Conservation (phyloP, 1,284 basidiomycete species). For the Pseudozyma pruni region DNA sequence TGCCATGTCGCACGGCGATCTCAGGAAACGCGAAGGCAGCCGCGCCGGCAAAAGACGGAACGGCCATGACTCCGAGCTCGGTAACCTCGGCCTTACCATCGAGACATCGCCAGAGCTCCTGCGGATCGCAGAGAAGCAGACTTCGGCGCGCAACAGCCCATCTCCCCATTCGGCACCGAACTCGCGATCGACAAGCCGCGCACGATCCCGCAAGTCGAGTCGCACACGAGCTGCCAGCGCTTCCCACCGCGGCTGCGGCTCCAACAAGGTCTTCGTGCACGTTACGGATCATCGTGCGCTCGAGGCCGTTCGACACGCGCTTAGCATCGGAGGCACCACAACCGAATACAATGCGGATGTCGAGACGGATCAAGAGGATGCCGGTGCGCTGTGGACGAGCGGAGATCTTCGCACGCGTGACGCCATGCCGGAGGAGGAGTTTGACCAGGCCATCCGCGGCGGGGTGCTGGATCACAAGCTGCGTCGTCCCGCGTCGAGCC, state of each 20-base stretch:
- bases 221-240: conserved; percentile 21
- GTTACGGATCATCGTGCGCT: conserved; percentile 58
- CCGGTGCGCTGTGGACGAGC: conserved; percentile 27
- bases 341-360: conserved; percentile 46
- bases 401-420: conserved; percentile 19
- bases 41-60: conserved; percentile 12
- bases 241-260: conserved; percentile 17
- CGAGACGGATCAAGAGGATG: conserved; percentile 35
- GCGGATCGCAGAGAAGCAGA: conserved; percentile 21
- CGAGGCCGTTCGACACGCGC: conserved; percentile 52
- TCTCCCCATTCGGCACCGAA: conserved; percentile 29
- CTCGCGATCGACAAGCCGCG: conserved; percentile 41
- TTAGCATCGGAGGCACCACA: conserved; percentile 58
- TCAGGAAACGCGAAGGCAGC: conserved; percentile 37
- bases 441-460: conserved; percentile 3
- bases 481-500: conserved; percentile 11
- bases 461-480: conserved; percentile 10
- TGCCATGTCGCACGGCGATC: conserved; percentile 20
- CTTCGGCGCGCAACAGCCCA: conserved; percentile 9
- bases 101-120: conserved; percentile 48
- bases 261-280: conserved; percentile 57
- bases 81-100: conserved; percentile 41
- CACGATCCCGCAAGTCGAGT: conserved; percentile 41
- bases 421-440: conserved; percentile 16
- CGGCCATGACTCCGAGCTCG: conserved; percentile 5